Evolutionary conservation across 2,329 filamentous ascomycete species (phyloP).

Genomic region (Plenodomus lindquistii): DNA sequence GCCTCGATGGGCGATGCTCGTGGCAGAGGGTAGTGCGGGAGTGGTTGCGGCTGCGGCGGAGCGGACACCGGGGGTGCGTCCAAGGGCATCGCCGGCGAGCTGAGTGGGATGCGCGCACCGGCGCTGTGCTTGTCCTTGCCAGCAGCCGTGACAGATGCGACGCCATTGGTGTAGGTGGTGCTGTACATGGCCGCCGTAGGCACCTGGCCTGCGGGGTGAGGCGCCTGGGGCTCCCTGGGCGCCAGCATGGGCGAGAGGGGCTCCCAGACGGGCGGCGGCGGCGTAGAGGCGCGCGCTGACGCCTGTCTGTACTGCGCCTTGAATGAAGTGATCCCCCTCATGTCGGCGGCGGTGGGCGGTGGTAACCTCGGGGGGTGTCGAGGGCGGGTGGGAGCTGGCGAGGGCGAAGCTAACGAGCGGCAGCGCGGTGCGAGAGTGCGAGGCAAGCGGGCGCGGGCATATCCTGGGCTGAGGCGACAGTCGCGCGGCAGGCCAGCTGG

Average conservation of each 20-base stretch:
- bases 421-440: slow-evolving; percentile 26
- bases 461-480: slow-evolving; percentile 26
- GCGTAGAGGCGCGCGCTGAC: slow-evolving; percentile 34
- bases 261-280: slow-evolving; percentile 40
- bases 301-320: slow-evolving; percentile 39
- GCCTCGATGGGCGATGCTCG: slow-evolving; percentile 48
- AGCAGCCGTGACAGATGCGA: neutral
- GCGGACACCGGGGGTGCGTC: slow-evolving; percentile 24
- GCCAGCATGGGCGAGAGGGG: slow-evolving; percentile 40
- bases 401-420: slow-evolving; percentile 31
- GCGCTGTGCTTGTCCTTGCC: slow-evolving; percentile 1
- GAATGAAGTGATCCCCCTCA: slow-evolving; percentile 37
- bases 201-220: slow-evolving; percentile 28
- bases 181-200: slow-evolving; percentile 10
- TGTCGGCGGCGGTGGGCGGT: slow-evolving; percentile 26
- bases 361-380: slow-evolving; percentile 14
- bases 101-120: slow-evolving; percentile 14
- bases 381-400: slow-evolving; percentile 20
- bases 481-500: slow-evolving; percentile 11
- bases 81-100: slow-evolving; percentile 14
- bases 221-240: slow-evolving; percentile 20
- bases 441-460: slow-evolving; percentile 32
- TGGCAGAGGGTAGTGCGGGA: slow-evolving; percentile 25
- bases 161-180: slow-evolving; percentile 15
- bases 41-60: slow-evolving; percentile 25